Conservation (phyloP, 2,329 filamentous ascomycete genomes). For the Monosporascus ibericus region DNA sequence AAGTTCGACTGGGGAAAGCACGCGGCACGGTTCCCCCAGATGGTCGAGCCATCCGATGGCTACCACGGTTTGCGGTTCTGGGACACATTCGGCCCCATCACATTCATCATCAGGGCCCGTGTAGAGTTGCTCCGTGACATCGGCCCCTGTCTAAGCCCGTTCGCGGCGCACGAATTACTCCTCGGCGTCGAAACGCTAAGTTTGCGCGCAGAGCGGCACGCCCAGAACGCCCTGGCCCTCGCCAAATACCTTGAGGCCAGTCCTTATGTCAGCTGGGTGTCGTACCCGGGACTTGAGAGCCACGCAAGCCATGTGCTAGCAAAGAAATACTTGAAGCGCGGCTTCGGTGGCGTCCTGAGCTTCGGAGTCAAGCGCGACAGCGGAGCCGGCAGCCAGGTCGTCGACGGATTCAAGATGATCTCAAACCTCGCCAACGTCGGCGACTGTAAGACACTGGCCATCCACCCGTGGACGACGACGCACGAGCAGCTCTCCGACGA, state of each 20-base stretch:
- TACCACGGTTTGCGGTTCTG: slow-evolving; percentile 94
- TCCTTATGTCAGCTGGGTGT: slow-evolving; percentile 84
- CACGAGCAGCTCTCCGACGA: slow-evolving; percentile 81
- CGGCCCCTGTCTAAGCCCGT: slow-evolving; percentile 77
- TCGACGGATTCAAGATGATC: slow-evolving; percentile 91
- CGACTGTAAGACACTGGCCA: slow-evolving; percentile 89
- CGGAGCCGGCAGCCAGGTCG: slow-evolving; percentile 76
- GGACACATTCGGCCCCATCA: slow-evolving; percentile 79
- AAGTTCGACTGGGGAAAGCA: slow-evolving; percentile 93
- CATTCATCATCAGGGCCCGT: slow-evolving; percentile 78
- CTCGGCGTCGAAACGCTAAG: slow-evolving; percentile 87
- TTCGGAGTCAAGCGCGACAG: slow-evolving; percentile 90
- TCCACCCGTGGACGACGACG: slow-evolving; percentile 92
- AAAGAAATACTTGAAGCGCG: slow-evolving; percentile 79
- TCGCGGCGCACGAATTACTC: slow-evolving; percentile 86
- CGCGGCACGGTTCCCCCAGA: slow-evolving; percentile 80
- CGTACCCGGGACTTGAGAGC: slow-evolving; percentile 80
- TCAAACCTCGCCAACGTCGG: slow-evolving; percentile 96
- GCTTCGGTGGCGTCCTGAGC: slow-evolving; percentile 84
- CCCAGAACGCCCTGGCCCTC: slow-evolving; percentile 72
- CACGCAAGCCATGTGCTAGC: slow-evolving; percentile 75
- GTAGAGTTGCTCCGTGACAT: slow-evolving; percentile 89
- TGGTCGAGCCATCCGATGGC: slow-evolving; percentile 79
- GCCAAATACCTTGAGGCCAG: slow-evolving; percentile 80
- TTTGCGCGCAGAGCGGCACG: slow-evolving; percentile 79